Base-by-base conservation (phyloP, 495 filamentous ascomycete genomes). In the Parmelia sp. region DNA sequence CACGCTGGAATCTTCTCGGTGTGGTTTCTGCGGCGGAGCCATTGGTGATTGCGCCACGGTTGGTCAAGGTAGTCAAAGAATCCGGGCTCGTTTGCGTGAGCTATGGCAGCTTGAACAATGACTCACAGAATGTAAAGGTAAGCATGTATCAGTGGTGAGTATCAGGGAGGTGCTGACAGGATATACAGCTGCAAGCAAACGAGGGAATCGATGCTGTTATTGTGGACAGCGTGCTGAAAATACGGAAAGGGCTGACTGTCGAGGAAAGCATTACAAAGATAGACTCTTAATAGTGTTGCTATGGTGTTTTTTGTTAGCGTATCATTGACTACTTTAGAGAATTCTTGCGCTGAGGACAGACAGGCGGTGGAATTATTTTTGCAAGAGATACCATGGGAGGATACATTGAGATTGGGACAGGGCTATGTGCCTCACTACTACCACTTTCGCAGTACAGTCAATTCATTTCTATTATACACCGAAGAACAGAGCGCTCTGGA, bases 121-220 rank as follows among this genome's bases (percentile, higher is more conserved):
- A 96, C 35, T 83, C 89, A 23, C 77, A 79, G 47, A 87, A 94
- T 65, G 92, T 96, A 21, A 86, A 93, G 79, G 89, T 94, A 78
- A 75, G 86, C 78, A 61, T 11, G 27, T 36, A 33, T 49, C 55
- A 23, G 14, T 12, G 45, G 23, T 58, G 35, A 9, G 29, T 19
- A 35, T 57, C 17, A 19, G 36, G 39, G 35, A 65, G 10, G 40
- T 65, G 57, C 73, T 78, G 64, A 79, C 49, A 40, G 39, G 56
- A 35, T n/a, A n/a, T 36, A 29, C 70, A 92, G 88, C 78, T 87
- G 65, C 94, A 98, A 87, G 92, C 95, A 21, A 86, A 91, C 29
- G 90, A 96, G 74, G 94, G 94, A 55, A 95, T 98, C 59, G 93
- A 97, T 75, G 93, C 93, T 10, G 92, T 97, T 31, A 97, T 97